These are phyloP conservation scores for Pseudocercospora eumusae DNA, from an alignment of 2,329 filamentous ascomycete genomes.

Conservation along the genomic window DNA sequence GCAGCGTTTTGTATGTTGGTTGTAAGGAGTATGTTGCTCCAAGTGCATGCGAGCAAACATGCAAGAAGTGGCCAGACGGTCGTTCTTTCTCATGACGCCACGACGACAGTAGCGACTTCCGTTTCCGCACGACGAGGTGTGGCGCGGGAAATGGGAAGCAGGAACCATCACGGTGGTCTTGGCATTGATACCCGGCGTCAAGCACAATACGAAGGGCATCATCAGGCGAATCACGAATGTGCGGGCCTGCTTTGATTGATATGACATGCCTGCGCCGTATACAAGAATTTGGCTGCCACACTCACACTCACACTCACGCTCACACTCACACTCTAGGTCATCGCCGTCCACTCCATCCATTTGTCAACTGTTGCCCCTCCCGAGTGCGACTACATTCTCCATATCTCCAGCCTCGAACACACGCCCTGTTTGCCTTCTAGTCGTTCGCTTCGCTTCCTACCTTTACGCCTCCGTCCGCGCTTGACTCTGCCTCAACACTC, in stretches of 20 bases:
- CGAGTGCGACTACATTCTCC: not conserved
- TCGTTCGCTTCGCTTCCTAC: not conserved
- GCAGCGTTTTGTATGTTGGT: not conserved
- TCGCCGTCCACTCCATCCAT: not conserved
- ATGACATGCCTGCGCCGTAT: conserved; percentile 2
- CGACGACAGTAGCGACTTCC: conserved; percentile 1
- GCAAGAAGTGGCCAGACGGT: not conserved
- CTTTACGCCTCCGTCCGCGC: not conserved
- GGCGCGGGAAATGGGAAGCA: not conserved
- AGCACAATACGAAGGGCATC: not conserved
- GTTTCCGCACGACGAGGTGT: not conserved
- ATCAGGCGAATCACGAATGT: no score
- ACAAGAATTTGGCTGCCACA: not conserved
- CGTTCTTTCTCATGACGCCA: not conserved
- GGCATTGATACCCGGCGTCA: not conserved
- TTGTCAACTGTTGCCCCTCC: conserved; percentile 1
- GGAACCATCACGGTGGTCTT: not conserved
- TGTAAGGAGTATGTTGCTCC: not conserved
- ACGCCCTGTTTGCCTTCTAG: not conserved
- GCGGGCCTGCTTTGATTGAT: not conserved
- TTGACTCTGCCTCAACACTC: conserved; percentile 8
- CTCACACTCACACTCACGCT: no score
- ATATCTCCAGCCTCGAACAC: not conserved
- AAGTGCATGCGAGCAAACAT: not conserved
- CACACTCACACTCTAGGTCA: not conserved